Base-by-base conservation (phyloP, 2,329 filamentous ascomycete genomes). In the Sclerotinia glacialis region DNA sequence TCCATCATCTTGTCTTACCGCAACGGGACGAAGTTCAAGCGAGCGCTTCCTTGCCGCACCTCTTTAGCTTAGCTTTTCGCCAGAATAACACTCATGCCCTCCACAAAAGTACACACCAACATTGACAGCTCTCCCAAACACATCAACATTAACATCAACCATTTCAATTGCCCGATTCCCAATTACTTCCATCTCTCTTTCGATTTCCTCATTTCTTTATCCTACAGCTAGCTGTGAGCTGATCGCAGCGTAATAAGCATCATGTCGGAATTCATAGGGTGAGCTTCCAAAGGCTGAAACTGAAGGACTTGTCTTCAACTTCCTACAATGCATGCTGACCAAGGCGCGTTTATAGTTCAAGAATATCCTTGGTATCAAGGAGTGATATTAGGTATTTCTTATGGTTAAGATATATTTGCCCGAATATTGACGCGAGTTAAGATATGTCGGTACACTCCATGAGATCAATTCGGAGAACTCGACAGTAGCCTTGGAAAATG, bases 401-500 rank as follows among this genome's bases (percentile, higher is more conserved):
- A 67, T 61, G 47, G 55, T 47, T 66, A 47, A 31, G 49, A 28
- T 49, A 23, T 23, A 47, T 18, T 47, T 46, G 62, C 21, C 34
- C 46, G 28, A 40, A 31, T 54, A 37, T 71, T 74, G 67, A 73
- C 58, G 18, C 53, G 78, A 70, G 69, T 67, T 76, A 65, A 97
- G 93, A 80, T 98, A 98, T 82, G 92, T 96, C 76, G 95, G 95
- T 73, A 94, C 91, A 65, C 88, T 99, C 63, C 93, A 97, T 81
- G 92, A 97, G 79, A 99, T 99, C 85, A 97, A 97, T 80, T 96
- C 94, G 69, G 93, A 97, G 79, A 91, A 92, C 74, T 96, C 94
- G 56, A 98, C 95, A 71, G 96, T 99, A 76, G 96, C 95, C 52
- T 88, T 99, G 71, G 93, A 99, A 78, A 94, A 97, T 85, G 95